These are phyloP conservation scores for Suillus placidus DNA, from an alignment of 768 basidiomycete species.

Conservation along the genomic window DNA sequence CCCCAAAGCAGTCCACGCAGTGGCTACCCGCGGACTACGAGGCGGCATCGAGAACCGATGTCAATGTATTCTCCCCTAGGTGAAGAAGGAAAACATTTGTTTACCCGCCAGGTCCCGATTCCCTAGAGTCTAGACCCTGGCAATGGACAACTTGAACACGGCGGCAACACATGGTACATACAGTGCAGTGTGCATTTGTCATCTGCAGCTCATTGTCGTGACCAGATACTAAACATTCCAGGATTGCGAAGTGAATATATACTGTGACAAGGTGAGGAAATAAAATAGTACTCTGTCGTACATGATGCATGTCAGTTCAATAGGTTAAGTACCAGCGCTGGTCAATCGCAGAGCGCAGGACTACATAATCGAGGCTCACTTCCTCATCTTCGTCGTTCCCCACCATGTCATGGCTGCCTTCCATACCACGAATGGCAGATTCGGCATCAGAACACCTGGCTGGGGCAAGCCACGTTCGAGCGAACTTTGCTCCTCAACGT, in stretches of 20 bases:
- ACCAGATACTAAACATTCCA: not conserved
- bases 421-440: slow-evolving; percentile 36
- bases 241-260: not conserved
- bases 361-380: not conserved
- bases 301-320: not conserved
- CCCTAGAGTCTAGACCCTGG: not conserved
- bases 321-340: not conserved
- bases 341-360: not conserved
- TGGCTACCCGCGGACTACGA: not conserved
- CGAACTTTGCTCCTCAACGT: slow-evolving; percentile 9
- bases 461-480: slow-evolving; percentile 16
- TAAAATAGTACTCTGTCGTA: not conserved
- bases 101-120: not conserved
- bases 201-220: not conserved
- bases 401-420: slow-evolving; percentile 37
- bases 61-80: not conserved
- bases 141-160: not conserved
- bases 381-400: slow-evolving; percentile 25
- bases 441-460: slow-evolving; percentile 32
- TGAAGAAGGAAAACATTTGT: not conserved
- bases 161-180: not conserved
- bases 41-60: not conserved
- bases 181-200: not conserved
- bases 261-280: not conserved
- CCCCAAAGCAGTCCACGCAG: not conserved